Base-by-base conservation (phyloP, 78 protist species). In the Parvularia atlantis region DNA sequence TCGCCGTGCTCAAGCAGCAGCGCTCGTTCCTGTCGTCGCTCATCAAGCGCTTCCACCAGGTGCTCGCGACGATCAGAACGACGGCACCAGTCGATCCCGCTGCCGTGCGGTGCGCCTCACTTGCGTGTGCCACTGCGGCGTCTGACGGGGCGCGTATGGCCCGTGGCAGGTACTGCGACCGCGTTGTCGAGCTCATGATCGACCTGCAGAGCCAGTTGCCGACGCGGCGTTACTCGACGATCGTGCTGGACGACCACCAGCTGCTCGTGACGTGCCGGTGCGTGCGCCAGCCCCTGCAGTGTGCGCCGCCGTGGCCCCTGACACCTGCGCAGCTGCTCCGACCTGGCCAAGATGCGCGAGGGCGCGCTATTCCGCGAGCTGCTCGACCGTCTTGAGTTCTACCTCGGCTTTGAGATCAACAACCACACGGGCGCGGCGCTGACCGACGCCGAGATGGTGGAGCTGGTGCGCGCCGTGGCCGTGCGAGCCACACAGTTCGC, bases 141-240 rank as follows among this genome's bases (percentile, higher is more conserved):
- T 30, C 50, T 36, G 28, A 1, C 1, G 36, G 35, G 52, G 52
- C 3, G 11, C 11, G 26, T 7, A 17, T 22, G 59, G 30, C n/a
- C 59, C 60, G n/a, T 33, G 30, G n/a, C 31, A 39, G 9, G 57
- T 44, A 11, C 33, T 80, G 30, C 60, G 78, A 73, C 62, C 69
- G 84, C 54, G 63, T 84, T 50, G 50, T 84, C 40, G 93, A 88
- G 48, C 71, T 83, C 46, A 37, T 93, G 66, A 73, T 79, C 19
- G 93, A 88, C 59, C 69, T 93, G 44, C 69, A 82, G 41, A 66
- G 86, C 22, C 94, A 83, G 71, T 62, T 90, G 43, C 89, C 96
- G 33, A 93, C 97, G 6, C 85, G 99, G 31, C 79, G 93, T 50
- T 87, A 84, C 71, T 39, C 84, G 57, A 75, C 19, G 28, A 75